A percentile compares a stretch with the other conserved stretches of the same genome.
Conservation (phyloP, 768 basidiomycete genomes). For the Agaricus blazei region DNA sequence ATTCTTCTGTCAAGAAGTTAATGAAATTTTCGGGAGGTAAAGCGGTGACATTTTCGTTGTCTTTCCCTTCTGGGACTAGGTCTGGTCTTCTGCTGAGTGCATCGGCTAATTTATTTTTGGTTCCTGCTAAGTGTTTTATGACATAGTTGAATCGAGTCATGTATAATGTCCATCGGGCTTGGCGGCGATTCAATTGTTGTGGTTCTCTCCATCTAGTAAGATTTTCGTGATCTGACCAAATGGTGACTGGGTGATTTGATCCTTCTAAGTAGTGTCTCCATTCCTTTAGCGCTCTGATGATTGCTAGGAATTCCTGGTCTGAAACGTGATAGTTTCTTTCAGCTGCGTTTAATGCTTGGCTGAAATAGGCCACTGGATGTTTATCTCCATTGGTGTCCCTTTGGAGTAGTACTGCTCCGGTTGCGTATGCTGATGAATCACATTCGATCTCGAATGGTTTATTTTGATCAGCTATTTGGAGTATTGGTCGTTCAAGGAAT, state of each 20-base stretch:
- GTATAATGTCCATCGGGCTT: not conserved
- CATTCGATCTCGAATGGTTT: conserved; percentile 8
- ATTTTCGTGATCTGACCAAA: no score
- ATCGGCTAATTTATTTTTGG: not conserved
- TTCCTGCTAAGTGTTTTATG: no score
- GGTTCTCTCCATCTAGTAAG: not conserved
- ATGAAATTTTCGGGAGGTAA: no score
- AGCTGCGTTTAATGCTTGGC: not conserved
- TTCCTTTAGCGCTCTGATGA: not conserved
- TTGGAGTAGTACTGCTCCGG: no score
- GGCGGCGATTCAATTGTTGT: not conserved
- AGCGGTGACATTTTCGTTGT: no score
- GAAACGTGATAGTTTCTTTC: not conserved
- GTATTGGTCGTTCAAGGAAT: not conserved
- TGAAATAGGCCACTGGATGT: no score
- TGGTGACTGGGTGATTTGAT: no score
- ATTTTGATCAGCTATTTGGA: not conserved
- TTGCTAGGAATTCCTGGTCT: not conserved
- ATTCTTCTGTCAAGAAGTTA: no score
- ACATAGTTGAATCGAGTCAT: no score
- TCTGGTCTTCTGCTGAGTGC: no score
- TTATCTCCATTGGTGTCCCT: no score
- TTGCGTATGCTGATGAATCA: not conserved
- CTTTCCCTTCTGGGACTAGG: no score
- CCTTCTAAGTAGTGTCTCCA: not conserved